Conservation (phyloP, 345 rosid species). For the Isatis tinctoria region DNA sequence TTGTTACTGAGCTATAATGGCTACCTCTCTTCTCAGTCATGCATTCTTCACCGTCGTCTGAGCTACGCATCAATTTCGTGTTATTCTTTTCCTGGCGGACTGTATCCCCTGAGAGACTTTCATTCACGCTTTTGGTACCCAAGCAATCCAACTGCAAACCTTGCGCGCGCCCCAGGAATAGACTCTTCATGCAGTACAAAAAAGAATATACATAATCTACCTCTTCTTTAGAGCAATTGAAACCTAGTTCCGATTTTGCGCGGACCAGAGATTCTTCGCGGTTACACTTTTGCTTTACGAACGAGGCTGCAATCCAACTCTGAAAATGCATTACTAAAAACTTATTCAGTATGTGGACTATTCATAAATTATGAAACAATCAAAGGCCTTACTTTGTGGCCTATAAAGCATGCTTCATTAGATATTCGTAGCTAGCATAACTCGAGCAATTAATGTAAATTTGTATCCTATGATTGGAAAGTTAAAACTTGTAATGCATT, state of each 20-base stretch:
- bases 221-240: conserved; percentile 60
- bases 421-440: conserved; percentile 1
- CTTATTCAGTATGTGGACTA: conserved; percentile 11
- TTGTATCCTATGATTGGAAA: neutral
- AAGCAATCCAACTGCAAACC: conserved; percentile 24
- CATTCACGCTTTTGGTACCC: conserved; percentile 26
- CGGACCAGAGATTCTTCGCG: conserved; percentile 61
- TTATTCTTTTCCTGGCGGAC: conserved; percentile 18
- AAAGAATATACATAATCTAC: conserved; percentile 52
- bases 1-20: conserved; percentile 33
- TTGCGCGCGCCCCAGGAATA: conserved; percentile 39
- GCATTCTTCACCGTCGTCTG: conserved; percentile 30
- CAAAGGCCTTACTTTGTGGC: conserved; percentile 8
- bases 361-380: conserved; percentile 6
- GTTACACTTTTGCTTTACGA: conserved; percentile 58
- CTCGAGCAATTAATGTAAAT: neutral
- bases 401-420: conserved; percentile 7
- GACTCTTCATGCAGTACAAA: conserved; percentile 55
- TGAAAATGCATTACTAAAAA: conserved; percentile 28
- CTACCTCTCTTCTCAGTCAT: conserved; percentile 32
- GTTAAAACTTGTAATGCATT: conserved; percentile 8
- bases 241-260: conserved; percentile 60
- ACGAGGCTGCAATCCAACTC: conserved; percentile 86
- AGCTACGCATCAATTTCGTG: conserved; percentile 23
- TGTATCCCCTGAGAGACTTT: conserved; percentile 22